Percentiles rank a stretch among this genome's conserved stretches.
These are phyloP conservation scores for Skeletonema grethae DNA, from an alignment of 108 stramenopile species.

Conservation along the genomic window DNA sequence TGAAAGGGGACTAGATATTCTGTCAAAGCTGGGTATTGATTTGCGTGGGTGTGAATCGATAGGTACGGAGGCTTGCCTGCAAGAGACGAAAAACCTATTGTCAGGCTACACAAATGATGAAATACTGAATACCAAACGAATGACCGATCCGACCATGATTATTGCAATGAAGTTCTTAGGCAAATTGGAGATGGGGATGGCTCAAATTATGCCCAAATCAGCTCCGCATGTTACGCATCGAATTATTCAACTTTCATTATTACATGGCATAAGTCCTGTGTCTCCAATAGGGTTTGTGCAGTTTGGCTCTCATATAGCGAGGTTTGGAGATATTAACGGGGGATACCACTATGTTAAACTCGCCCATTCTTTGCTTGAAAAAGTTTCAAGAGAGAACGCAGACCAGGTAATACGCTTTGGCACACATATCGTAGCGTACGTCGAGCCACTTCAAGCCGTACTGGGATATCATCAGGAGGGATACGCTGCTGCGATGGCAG, in stretches of 20 bases:
- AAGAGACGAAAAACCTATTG: slow-evolving; percentile 2
- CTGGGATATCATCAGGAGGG: too few relatives aligned
- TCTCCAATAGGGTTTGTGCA: slow-evolving; percentile 13
- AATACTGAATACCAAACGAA: slow-evolving; percentile 4
- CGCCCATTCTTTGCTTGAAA: not conserved
- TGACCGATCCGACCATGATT: too few relatives aligned
- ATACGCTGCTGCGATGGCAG: too few relatives aligned
- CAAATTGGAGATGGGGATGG: too few relatives aligned
- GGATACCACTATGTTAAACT: too few relatives aligned
- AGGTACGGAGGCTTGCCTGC: not conserved
- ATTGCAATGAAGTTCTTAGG: too few relatives aligned
- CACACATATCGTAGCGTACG: slow-evolving; percentile 6
- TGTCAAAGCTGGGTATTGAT: slow-evolving; percentile 8
- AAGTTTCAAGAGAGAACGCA: slow-evolving; percentile 5
- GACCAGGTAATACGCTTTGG: slow-evolving; percentile 11
- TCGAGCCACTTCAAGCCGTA: slow-evolving; percentile 5
- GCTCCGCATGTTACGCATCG: not conserved
- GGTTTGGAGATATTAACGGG: too few relatives aligned
- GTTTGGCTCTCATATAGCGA: too few relatives aligned
- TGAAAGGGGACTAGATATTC: not conserved
- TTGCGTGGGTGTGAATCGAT: slow-evolving; percentile 1
- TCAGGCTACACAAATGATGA: not conserved
- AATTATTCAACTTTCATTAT: too few relatives aligned
- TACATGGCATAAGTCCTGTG: not conserved
- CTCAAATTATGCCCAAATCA: too few relatives aligned